These are phyloP conservation scores for Ogataea parapolymorpha DNA, from an alignment of 805 yeast species.

Conservation along the genomic window DNA sequence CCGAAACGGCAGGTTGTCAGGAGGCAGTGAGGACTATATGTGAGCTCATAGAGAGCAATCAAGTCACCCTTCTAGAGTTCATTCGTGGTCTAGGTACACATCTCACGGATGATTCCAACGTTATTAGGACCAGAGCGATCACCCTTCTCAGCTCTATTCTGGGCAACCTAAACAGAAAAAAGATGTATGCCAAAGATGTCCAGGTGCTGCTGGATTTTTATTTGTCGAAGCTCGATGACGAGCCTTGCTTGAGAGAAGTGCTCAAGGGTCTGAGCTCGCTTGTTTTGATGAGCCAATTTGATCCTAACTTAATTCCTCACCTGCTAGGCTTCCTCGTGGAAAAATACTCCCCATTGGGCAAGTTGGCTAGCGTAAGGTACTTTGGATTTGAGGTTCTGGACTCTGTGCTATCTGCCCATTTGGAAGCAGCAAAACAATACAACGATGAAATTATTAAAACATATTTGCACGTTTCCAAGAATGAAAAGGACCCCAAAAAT, in stretches of 20 bases:
- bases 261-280: slow-evolving; percentile 53
- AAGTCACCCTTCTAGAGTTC: slow-evolving; percentile 39
- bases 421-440: slow-evolving; percentile 22
- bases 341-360: slow-evolving; percentile 52
- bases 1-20: slow-evolving; percentile 30
- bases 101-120: slow-evolving; percentile 46
- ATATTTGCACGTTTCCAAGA: slow-evolving; percentile 67
- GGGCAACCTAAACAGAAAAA: slow-evolving; percentile 21
- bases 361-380: slow-evolving; percentile 61
- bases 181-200: slow-evolving; percentile 42
- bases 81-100: slow-evolving; percentile 45
- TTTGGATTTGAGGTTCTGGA: slow-evolving; percentile 51
- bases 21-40: slow-evolving; percentile 32
- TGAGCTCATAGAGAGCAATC: slow-evolving; percentile 19
- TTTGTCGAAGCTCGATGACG: slow-evolving; percentile 65
- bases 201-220: slow-evolving; percentile 55
- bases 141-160: slow-evolving; percentile 40
- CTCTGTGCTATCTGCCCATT: slow-evolving; percentile 32
- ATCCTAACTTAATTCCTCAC: slow-evolving; percentile 32
- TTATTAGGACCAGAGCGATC: slow-evolving; percentile 39
- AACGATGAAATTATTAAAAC: slow-evolving; percentile 48
- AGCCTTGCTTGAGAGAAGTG: slow-evolving; percentile 47
- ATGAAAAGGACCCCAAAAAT: slow-evolving; percentile 95
- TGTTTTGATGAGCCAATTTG: slow-evolving; percentile 48
- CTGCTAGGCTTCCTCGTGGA: slow-evolving; percentile 37